Base-by-base conservation (phyloP, 2,329 filamentous ascomycete species). In the Colletotrichum lini region DNA sequence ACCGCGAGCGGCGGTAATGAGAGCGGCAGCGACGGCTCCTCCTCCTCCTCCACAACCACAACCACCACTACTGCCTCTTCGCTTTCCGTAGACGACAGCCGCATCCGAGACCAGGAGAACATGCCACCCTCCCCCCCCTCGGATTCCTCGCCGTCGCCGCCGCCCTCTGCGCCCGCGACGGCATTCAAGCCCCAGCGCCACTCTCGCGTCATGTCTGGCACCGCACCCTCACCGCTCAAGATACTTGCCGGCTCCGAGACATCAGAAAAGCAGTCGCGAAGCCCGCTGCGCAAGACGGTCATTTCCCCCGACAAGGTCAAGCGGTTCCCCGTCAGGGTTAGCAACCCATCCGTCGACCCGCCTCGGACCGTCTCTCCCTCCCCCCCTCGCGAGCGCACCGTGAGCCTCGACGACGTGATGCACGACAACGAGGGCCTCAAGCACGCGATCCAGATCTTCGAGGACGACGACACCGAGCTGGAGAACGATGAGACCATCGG, bases 391-490 rank as follows among this genome's bases (percentile, higher is more conserved):
- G 81, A 84, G 73, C 81, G 78, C 67, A 82, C 82, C 23, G 81
- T 87, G 49, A 85, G 82, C 58, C 78, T 91, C 23, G 86, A 90
- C 65, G 85, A 90, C 67, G 85, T 85, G 2, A 81, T 91, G 65
- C 81, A 82, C 52, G 84, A 88, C 54, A 90, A 90, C 73, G 84
- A 86, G 61, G 88, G 87, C 3, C 81, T 91, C 49, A 87, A 85
- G 75, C 86, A 85, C 67, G 89, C 89, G 6, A 91, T 92, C 74
- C 85, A 88, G 71, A 91, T 91, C 56, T 88, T 91, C 44, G 90
- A 92, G 76, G 89, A 91, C 75, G 85, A 87, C 44, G 75, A 76
- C 21, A 71, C 63, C 2, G 60, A 45, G 60, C 50, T 63, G 35
- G 60, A 63, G 7, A 63, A 63, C 40, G 60, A 63, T 44, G 69